Evolutionary conservation across 1,284 basidiomycete species (phyloP), one percentile per base, ranked within the genome.

Genomic region (Cystobasidiaceae sp.): DNA sequence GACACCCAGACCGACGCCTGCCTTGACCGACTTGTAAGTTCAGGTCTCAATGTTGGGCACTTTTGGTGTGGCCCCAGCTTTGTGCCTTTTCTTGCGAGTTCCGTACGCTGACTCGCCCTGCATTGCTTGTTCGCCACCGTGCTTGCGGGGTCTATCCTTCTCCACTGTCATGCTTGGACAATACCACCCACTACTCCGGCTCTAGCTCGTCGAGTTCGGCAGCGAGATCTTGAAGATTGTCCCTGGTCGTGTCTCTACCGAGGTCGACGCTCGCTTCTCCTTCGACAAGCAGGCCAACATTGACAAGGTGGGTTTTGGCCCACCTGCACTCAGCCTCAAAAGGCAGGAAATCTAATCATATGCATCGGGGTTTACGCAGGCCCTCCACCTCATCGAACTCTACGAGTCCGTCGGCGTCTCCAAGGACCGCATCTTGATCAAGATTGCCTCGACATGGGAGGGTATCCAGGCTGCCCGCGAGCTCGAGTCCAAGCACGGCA

Each of bases 401-500:
- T 99, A 99, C 83, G 84, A 94, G 67, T 88, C 87, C 37, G 78
- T 90, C 69, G 94, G 94, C 70, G 85, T 98, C 80, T 81, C 84
- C 78, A 91, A 90, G 80, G 93, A 97, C 68, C 91, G 94, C 69
- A 81, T 97, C 69, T 82, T 98, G 74, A 97, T 98, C 86, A 98
- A 98, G 73, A 96, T 99, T 74, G 94, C 94, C 32, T 96, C 94
- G 41, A 96, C 93, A 57, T 99, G 91, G 90, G 94, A 97, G 80
- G 96, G 94, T 80, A 98, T 98, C 81, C 94, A 97, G 80, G 94
- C 94, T 70, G 94, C 94, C 51, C 86, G 91, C 71, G 88, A 94
- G 79, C 88, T 99, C 74, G 94, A 99, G 83, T 78, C 84, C 71
- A 87, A 97, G 76, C 85, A 90, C 59, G 85, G 84, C 74, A 97